Percentiles rank a stretch among this genome's conserved stretches.
Evolutionary conservation across 2,329 filamentous ascomycete genomes (phyloP).

Genomic region (Pyricularia pennisetigena): DNA sequence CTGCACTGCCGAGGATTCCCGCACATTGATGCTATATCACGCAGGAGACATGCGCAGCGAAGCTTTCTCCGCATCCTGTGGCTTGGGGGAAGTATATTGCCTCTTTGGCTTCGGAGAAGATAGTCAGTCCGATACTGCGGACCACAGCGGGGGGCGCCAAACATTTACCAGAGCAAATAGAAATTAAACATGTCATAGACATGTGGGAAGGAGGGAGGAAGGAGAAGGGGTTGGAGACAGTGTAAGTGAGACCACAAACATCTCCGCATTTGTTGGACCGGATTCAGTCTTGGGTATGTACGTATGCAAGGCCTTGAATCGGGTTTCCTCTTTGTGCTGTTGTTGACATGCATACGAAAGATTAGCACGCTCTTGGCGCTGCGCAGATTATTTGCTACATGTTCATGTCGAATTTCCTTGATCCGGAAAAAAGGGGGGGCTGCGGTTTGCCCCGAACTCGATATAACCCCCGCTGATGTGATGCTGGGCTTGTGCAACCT

Average conservation of each 20-base stretch:
- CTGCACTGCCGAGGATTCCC: not conserved
- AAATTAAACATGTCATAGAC: not conserved
- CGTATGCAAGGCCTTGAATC: not conserved
- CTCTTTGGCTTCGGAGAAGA: not conserved
- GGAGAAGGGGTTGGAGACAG: not conserved
- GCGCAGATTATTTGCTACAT: not conserved
- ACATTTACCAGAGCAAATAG: not conserved
- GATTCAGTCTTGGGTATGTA: not conserved
- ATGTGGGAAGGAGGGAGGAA: not conserved
- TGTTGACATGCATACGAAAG: not conserved
- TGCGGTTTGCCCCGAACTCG: not conserved
- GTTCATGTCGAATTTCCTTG: not conserved
- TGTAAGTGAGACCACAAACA: not conserved
- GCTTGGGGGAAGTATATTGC: no score
- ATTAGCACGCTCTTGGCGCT: not conserved
- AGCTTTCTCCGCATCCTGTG: no score
- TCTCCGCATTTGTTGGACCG: not conserved
- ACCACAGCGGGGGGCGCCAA: not conserved
- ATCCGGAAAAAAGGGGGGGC: not conserved
- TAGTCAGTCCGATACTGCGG: not conserved
- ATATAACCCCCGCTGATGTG: not conserved
- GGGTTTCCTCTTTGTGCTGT: no score
- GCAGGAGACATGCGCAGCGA: not conserved
- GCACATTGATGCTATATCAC: not conserved
- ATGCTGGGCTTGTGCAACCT: not conserved